Percentiles rank a stretch among this genome's conserved stretches.
Conservation (phyloP, 805 yeast species). For the Torulaspora indica region DNA sequence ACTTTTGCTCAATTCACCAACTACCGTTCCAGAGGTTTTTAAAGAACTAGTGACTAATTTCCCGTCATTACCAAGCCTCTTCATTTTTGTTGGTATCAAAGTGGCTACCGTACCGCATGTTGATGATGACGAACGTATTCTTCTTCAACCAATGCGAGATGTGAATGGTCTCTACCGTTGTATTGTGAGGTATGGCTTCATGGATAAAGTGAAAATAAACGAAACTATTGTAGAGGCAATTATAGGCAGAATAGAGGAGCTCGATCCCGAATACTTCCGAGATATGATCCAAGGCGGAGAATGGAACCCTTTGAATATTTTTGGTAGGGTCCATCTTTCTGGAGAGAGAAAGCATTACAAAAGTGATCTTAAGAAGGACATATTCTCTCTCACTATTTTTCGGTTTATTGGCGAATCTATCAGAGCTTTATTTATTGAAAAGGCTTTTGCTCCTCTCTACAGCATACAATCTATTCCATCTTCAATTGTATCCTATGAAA, state of each 20-base stretch:
- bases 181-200: conserved; percentile 47
- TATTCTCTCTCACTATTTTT: neutral
- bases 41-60: conserved; percentile 31
- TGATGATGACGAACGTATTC: conserved; percentile 38
- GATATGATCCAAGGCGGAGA: neutral
- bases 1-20: conserved; percentile 2
- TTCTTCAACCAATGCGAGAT: conserved; percentile 38
- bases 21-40: conserved; percentile 4
- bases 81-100: conserved; percentile 43
- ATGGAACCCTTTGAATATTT: conserved; percentile 4
- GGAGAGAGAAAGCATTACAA: conserved; percentile 1
- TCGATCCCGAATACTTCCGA: neutral
- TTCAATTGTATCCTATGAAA: conserved; percentile 3
- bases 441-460: conserved; percentile 7
- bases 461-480: conserved; percentile 6
- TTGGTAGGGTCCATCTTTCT: conserved; percentile 3
- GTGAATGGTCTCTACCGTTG: conserved; percentile 47
- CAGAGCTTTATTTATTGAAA: conserved; percentile 6
- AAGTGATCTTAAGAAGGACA: neutral
- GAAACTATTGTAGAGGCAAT: neutral
- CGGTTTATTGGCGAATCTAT: neutral
- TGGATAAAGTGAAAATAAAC: conserved; percentile 32
- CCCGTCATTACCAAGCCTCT: conserved; percentile 41
- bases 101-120: conserved; percentile 43
- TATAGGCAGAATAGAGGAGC: neutral